Conservation (phyloP, 495 filamentous ascomycete species). For the Bathelium albidoporum region DNA sequence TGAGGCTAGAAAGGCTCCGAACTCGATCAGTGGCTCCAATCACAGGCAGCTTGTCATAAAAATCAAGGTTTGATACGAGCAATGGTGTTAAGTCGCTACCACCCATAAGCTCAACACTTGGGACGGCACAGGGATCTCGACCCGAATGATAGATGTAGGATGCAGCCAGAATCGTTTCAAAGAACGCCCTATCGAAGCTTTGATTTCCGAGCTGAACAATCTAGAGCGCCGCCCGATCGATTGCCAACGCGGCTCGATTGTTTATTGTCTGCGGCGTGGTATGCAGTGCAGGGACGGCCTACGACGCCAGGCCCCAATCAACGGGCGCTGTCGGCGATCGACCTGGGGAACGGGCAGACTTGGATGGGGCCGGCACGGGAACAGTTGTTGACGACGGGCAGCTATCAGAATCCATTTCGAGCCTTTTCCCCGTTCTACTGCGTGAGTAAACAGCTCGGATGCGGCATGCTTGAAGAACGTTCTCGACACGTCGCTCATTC, state of each 20-base stretch:
- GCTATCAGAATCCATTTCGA: too few species aligned
- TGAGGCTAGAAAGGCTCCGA: not conserved
- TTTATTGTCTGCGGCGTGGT: not conserved
- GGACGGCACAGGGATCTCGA: not conserved
- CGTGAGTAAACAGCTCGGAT: too few species aligned
- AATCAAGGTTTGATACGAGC: not conserved
- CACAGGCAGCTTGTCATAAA: not conserved
- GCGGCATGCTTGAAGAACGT: too few species aligned
- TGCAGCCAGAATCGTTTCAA: not conserved
- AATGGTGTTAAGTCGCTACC: not conserved
- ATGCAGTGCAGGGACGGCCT: not conserved
- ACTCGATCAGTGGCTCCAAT: not conserved
- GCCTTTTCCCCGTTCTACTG: too few species aligned
- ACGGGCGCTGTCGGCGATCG: not conserved
- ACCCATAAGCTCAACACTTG: not conserved
- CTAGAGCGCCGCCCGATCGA: not conserved
- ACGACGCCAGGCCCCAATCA: not conserved
- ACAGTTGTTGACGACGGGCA: too few species aligned
- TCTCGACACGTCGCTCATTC: not conserved
- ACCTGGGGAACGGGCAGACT: not conserved
- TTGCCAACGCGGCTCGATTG: not conserved
- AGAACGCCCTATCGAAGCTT: not conserved
- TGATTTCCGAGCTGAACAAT: not conserved
- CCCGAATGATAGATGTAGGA: not conserved
- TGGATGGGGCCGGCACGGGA: too few species aligned